Percentiles rank a stretch among this genome's conserved stretches.
These are phyloP conservation scores for Solanum boliviense DNA, from an alignment of 257 asterid species.

Conservation along the genomic window DNA sequence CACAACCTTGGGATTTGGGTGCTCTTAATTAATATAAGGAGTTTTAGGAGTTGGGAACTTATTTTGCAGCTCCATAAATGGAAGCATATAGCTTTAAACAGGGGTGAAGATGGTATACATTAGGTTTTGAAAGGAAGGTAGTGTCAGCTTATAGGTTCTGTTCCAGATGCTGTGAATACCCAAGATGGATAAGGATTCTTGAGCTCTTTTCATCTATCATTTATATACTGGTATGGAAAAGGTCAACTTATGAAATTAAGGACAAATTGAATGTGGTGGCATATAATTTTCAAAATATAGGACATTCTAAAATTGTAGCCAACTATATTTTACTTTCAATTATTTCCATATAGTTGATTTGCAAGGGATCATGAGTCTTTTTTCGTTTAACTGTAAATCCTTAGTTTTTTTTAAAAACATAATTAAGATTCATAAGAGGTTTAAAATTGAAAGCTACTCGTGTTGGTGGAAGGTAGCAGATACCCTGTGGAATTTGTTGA, in stretches of 20 bases:
- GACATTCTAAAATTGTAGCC: background rate
- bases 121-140: background rate
- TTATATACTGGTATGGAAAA: background rate
- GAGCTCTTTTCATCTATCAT: background rate
- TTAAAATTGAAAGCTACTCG: background rate
- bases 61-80: background rate
- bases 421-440: background rate
- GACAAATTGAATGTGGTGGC: background rate
- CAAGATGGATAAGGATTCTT: background rate
- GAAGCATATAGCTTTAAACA: background rate
- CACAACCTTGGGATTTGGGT: background rate
- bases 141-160: background rate
- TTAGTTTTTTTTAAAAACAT: background rate
- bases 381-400: background rate
- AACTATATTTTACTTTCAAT: background rate
- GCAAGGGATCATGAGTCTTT: background rate
- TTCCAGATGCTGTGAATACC: background rate
- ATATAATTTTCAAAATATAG: background rate
- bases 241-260: background rate
- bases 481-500: background rate
- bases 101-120: background rate
- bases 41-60: background rate
- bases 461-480: background rate
- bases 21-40: background rate
- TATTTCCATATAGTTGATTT: background rate